Conservation (phyloP, 2,329 filamentous ascomycete species). For the Xylariales sp. region DNA sequence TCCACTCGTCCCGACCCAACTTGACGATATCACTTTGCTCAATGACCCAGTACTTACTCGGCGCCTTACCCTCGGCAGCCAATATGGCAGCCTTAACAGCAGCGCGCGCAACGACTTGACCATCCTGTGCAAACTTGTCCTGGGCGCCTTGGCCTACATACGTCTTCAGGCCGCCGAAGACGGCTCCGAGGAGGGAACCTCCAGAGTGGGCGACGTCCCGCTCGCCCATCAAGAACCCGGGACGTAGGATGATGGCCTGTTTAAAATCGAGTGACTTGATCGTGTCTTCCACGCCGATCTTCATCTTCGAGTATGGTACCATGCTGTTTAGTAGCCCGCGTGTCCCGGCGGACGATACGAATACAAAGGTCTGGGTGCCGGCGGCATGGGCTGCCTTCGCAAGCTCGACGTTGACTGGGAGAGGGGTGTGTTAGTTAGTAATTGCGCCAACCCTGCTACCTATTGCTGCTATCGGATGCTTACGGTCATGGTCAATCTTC, state of each 20-base stretch:
- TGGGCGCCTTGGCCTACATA: conserved; percentile 65
- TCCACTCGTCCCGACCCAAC: conserved; percentile 71
- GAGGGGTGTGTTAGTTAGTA: conserved; percentile 3
- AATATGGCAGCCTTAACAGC: conserved; percentile 70
- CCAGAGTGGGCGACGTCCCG: conserved; percentile 70
- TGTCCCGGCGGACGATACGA: conserved; percentile 72
- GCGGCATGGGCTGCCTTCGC: conserved; percentile 79
- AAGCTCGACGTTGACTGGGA: conserved; percentile 76
- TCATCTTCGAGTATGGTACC: conserved; percentile 76
- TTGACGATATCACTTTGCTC: conserved; percentile 72
- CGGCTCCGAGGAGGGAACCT: conserved; percentile 66
- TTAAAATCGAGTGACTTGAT: conserved; percentile 80
- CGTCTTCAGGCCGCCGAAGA: conserved; percentile 66
- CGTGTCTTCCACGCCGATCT: conserved; percentile 85
- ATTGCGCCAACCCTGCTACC: background rate
- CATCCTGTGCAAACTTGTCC: conserved; percentile 79
- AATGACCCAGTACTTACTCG: conserved; percentile 70
- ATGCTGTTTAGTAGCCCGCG: conserved; percentile 54
- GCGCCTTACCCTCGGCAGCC: conserved; percentile 69
- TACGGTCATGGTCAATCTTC: conserved; percentile 83
- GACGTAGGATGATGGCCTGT: conserved; percentile 77
- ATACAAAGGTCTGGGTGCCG: conserved; percentile 79
- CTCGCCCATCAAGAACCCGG: conserved; percentile 79
- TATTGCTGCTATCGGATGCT: conserved; percentile 26
- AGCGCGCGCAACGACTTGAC: conserved; percentile 75